Conservation (phyloP, 2,329 filamentous ascomycete genomes). For the Thielaviopsis populi region DNA sequence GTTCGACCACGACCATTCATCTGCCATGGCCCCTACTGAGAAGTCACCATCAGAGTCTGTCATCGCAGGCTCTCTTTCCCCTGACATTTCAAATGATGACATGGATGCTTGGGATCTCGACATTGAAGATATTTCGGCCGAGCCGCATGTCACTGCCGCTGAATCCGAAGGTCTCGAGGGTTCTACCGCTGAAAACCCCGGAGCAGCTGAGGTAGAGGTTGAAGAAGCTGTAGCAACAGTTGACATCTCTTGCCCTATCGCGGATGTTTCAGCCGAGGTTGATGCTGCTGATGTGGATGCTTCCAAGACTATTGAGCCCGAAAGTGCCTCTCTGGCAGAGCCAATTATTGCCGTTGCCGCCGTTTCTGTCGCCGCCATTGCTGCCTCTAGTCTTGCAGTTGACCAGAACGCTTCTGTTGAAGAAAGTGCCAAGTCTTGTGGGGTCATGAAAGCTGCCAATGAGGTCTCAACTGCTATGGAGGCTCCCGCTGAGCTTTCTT, state of each 20-base stretch:
- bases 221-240: background rate
- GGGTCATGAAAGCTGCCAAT: conserved; percentile 6
- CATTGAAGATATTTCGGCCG: background rate
- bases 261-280: conserved; percentile 5
- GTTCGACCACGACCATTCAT: background rate
- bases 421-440: background rate
- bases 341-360: background rate
- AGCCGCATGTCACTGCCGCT: background rate
- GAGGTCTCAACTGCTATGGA: background rate
- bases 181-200: background rate
- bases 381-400: background rate
- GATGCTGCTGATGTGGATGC: background rate
- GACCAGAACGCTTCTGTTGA: background rate
- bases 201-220: background rate
- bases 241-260: background rate
- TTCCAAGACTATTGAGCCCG: background rate
- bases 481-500: background rate
- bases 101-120: conserved; percentile 13
- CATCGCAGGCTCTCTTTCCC: background rate
- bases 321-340: background rate
- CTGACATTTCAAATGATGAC: conserved; percentile 9
- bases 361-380: background rate
- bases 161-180: background rate
- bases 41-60: background rate
- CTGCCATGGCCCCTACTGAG: background rate